A percentile compares a stretch with the other conserved stretches of the same genome.
These are phyloP conservation scores for Rhizoclosmatium sp. DNA, from an alignment of 192 early-diverging fungal genomes.

Conservation along the genomic window DNA sequence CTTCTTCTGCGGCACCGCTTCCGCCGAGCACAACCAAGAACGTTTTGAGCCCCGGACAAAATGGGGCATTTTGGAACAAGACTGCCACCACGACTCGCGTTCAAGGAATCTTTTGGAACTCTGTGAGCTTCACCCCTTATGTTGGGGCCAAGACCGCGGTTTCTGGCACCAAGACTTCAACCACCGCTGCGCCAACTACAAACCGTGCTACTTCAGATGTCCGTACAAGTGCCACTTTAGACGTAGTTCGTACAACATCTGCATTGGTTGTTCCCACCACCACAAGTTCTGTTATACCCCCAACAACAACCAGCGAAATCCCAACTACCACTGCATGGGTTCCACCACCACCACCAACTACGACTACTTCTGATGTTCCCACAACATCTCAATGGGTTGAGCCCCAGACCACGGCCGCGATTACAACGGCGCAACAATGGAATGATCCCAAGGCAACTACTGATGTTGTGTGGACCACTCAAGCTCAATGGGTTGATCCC, in stretches of 20 bases:
- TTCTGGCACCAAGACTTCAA: not conserved
- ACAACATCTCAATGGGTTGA: no score
- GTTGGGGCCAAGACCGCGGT: not conserved
- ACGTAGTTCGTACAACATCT: no score
- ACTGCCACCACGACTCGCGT: not conserved
- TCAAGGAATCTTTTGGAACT: not conserved
- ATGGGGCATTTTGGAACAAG: not conserved
- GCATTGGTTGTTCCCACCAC: no score
- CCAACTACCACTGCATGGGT: not conserved
- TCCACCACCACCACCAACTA: not conserved
- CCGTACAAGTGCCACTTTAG: no score
- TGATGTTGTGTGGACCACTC: no score
- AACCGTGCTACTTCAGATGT: not conserved
- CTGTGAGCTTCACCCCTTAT: not conserved
- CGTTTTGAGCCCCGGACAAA: no score
- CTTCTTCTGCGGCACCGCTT: not conserved
- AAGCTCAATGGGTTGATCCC: no score
- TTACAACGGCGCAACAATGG: no score
- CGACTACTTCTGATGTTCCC: not conserved
- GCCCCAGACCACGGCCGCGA: no score
- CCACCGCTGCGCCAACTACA: not conserved
- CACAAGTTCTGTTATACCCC: no score
- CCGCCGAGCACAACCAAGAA: not conserved
- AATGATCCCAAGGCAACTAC: no score
- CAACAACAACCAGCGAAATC: not conserved